These are phyloP conservation scores for Aeschynomene evenia DNA, from an alignment of 306 rosid species.

Conservation along the genomic window DNA sequence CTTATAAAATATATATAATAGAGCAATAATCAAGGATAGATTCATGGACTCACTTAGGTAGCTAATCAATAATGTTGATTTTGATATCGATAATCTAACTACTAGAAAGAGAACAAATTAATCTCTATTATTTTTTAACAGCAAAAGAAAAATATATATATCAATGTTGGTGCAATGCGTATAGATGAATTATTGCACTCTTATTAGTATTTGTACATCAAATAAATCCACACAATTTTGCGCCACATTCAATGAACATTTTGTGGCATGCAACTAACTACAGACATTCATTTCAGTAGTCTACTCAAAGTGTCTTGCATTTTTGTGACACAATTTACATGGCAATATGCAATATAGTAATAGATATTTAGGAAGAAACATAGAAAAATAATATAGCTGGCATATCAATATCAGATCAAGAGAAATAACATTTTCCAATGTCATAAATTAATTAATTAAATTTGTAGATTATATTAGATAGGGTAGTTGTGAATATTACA, in stretches of 20 bases:
- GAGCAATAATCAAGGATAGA: neutral
- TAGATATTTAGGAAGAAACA: slow-evolving; percentile 32
- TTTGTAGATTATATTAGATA: no score
- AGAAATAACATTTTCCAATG: slow-evolving; percentile 44
- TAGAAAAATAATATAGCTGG: slow-evolving; percentile 48
- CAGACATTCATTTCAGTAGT: slow-evolving; percentile 44
- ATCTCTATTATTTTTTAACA: neutral
- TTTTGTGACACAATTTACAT: slow-evolving; percentile 37
- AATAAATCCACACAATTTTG: slow-evolving; percentile 23
- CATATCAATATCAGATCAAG: slow-evolving; percentile 63
- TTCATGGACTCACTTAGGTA: slow-evolving; percentile 21
- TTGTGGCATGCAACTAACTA: slow-evolving; percentile 35
- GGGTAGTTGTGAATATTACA: no score
- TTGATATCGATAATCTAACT: slow-evolving; percentile 33
- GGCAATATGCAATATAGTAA: slow-evolving; percentile 23
- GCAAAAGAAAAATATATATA: neutral
- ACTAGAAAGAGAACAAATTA: slow-evolving; percentile 29
- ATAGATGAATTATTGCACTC: slow-evolving; percentile 22
- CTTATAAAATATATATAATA: neutral
- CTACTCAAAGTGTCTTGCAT: slow-evolving; percentile 1
- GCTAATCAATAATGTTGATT: slow-evolving; percentile 34
- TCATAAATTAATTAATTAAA: slow-evolving; percentile 7
- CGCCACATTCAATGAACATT: slow-evolving; percentile 34
- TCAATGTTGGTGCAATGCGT: slow-evolving; percentile 25
- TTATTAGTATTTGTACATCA: slow-evolving; percentile 31